phyloP scores from a whole-genome alignment of 129 eudicot species.

The Erigeron canadensis region DNA sequence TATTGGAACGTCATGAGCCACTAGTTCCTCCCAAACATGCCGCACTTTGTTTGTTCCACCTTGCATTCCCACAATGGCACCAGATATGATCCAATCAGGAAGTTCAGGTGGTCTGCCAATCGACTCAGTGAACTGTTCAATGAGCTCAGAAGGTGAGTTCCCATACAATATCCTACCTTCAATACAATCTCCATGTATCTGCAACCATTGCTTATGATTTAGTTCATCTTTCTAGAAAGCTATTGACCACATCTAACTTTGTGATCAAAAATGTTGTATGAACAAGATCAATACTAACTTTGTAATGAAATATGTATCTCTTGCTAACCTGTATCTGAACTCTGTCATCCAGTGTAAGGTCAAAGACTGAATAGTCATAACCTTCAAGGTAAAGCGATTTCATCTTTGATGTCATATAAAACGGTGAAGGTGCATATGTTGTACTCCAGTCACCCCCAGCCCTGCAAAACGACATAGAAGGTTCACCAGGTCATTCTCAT shows the following conservation, averaged over 20 bases:
- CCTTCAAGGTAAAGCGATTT: constrained; percentile 93
- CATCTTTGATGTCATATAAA: constrained; percentile 96
- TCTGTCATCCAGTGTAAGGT: constrained; percentile 78
- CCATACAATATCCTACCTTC: constrained; percentile 86
- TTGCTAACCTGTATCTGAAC: constrained; percentile 84
- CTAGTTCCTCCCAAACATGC: constrained; percentile 60
- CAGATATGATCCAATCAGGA: constrained; percentile 97
- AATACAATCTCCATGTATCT: constrained; percentile 80
- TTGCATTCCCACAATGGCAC: constrained; percentile 99
- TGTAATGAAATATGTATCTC: neutral
- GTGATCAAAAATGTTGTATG: too few relatives aligned
- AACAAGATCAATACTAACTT: neutral
- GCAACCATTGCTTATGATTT: constrained; percentile 14
- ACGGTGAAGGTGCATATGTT: constrained; percentile 97
- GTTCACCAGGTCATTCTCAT: constrained; percentile 11
- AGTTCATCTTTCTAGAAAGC: constrained; percentile 15
- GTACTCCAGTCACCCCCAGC: constrained; percentile 99
- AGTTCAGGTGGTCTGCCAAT: constrained; percentile 90
- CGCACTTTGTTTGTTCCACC: constrained; percentile 90
- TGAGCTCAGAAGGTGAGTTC: constrained; percentile 82
- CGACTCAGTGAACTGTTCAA: constrained; percentile 77
- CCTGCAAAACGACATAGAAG: constrained; percentile 40
- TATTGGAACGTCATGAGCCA: constrained; percentile 64
- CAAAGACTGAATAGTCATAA: constrained; percentile 82
- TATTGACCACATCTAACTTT: neutral